Percentiles rank a stretch among this genome's conserved stretches.
These are phyloP conservation scores for Albophoma yamanashiensis DNA, from an alignment of 2,329 filamentous ascomycete genomes.

Conservation along the genomic window DNA sequence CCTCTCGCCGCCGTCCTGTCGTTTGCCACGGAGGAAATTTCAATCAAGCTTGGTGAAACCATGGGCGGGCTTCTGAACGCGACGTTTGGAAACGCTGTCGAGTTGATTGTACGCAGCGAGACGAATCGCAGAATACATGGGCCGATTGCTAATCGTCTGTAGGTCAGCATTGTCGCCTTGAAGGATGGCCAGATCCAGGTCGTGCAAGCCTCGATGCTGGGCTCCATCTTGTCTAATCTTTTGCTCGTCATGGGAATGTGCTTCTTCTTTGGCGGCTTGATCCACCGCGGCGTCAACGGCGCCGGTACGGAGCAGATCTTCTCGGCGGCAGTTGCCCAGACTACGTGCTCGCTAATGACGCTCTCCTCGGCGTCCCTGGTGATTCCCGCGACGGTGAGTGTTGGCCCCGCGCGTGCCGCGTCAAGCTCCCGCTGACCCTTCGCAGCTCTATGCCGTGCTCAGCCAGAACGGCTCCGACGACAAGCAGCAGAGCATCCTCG, in stretches of 20 bases:
- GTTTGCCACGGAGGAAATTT: constrained; percentile 70
- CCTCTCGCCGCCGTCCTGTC: constrained; percentile 64
- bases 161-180: constrained; percentile 90
- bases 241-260: constrained; percentile 77
- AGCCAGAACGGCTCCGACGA: constrained; percentile 28
- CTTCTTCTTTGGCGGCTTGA: constrained; percentile 64
- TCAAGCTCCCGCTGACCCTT: neutral
- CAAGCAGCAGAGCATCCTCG: constrained; percentile 47
- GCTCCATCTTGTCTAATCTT: constrained; percentile 89
- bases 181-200: constrained; percentile 80
- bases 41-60: constrained; percentile 60
- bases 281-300: constrained; percentile 46
- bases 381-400: constrained; percentile 56
- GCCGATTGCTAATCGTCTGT: constrained; percentile 4
- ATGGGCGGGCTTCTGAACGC: constrained; percentile 65
- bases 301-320: constrained; percentile 58
- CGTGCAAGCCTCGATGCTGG: constrained; percentile 96
- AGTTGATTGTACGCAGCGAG: constrained; percentile 54
- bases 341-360: constrained; percentile 64
- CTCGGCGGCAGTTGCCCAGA: constrained; percentile 67
- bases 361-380: constrained; percentile 68
- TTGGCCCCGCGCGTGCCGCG: neutral
- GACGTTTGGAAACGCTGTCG: constrained; percentile 71
- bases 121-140: neutral
- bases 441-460: constrained; percentile 55